A percentile compares a stretch with the other conserved stretches of the same genome.
These are phyloP conservation scores for Fagopyrum homotropicum DNA, from an alignment of 148 eudicot genomes.

Conservation along the genomic window DNA sequence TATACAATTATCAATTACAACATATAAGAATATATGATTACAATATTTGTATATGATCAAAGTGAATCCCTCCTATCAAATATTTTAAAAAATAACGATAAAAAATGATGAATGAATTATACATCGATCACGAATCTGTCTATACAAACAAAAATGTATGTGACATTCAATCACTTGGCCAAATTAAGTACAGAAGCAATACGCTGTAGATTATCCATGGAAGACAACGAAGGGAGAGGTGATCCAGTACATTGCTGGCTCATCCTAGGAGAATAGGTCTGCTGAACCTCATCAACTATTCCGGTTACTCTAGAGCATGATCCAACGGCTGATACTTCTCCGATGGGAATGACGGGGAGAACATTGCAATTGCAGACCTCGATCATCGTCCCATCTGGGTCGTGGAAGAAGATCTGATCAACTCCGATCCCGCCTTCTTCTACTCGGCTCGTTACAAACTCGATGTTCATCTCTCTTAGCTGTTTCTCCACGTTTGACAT, in stretches of 20 bases:
- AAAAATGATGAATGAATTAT: not conserved
- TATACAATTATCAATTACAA: too few species aligned
- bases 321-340: not conserved
- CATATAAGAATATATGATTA: too few species aligned
- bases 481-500: constrained; percentile 28
- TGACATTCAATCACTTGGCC: not conserved
- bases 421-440: constrained; percentile 40
- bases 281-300: not conserved
- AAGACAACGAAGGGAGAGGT: not conserved
- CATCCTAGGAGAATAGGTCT: not conserved
- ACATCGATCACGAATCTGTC: too few species aligned
- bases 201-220: not conserved
- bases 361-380: constrained; percentile 48
- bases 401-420: constrained; percentile 54
- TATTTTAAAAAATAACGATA: not conserved
- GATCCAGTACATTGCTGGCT: constrained; percentile 1
- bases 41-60: too few species aligned
- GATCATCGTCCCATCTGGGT: constrained; percentile 49
- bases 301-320: not conserved
- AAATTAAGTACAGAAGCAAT: not conserved
- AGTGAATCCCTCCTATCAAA: too few species aligned
- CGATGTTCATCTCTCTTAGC: constrained; percentile 34
- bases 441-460: constrained; percentile 25
- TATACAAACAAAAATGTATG: not conserved
- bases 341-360: constrained; percentile 39